Evolutionary conservation across 2,329 filamentous ascomycete genomes (phyloP).

Genomic region (Colletotrichum truncatum): DNA sequence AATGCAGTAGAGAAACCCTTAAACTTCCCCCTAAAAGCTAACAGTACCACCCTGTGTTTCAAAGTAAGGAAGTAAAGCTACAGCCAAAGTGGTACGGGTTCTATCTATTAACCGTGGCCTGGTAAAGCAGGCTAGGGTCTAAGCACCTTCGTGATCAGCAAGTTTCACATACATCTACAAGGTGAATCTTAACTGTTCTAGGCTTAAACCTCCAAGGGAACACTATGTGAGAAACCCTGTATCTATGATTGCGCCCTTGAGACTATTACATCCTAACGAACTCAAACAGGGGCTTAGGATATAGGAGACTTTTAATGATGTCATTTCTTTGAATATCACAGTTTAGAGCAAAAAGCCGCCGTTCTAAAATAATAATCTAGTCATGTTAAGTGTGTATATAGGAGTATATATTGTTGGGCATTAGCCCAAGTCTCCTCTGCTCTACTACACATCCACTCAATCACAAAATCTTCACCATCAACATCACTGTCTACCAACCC

Average conservation of each 20-base stretch:
- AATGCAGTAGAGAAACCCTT: not conserved
- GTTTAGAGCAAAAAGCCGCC: not conserved
- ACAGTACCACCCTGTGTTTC: fast-evolving
- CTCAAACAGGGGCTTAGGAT: not conserved
- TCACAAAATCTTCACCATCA: not conserved
- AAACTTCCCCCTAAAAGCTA: fast-evolving
- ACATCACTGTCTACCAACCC: not conserved
- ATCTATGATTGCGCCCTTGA: fast-evolving
- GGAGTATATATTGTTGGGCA: not conserved
- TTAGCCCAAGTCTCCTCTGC: fast-evolving
- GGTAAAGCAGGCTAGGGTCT: not conserved
- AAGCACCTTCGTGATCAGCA: not conserved
- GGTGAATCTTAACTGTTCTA: not conserved
- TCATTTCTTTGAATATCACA: not conserved
- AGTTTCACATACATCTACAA: not conserved
- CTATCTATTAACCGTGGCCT: not conserved
- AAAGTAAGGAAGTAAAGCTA: not conserved
- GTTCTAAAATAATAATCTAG: not conserved
- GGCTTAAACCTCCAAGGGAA: not conserved
- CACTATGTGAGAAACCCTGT: not conserved
- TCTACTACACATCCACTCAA: not conserved
- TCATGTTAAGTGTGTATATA: not conserved
- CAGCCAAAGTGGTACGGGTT: not conserved
- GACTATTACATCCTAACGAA: not conserved
- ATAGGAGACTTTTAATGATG: not conserved